phyloP scores from a whole-genome alignment of 805 yeast genomes.

The Lachancea sp. region DNA sequence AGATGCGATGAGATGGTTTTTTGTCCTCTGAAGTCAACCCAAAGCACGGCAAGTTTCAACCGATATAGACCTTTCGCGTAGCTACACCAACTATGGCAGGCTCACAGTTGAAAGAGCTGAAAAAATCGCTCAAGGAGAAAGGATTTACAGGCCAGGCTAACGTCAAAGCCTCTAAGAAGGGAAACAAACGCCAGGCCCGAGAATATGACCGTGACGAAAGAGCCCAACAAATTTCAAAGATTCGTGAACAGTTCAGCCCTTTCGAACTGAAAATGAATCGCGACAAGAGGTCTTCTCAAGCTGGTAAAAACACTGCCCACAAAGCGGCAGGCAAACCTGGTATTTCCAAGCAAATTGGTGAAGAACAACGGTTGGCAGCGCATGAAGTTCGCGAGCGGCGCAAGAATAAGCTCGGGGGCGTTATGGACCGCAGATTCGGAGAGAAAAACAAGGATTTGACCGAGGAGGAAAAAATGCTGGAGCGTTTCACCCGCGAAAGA shows the following conservation, averaged over 20 bases:
- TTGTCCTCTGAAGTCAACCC: no score
- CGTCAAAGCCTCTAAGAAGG: constrained; percentile 44
- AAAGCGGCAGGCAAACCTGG: constrained; percentile 64
- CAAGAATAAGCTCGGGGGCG: constrained; percentile 69
- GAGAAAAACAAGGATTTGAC: constrained; percentile 65
- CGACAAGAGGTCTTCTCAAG: constrained; percentile 42
- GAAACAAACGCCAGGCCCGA: constrained; percentile 45
- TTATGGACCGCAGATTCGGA: constrained; percentile 87
- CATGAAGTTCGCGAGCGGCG: constrained; percentile 58
- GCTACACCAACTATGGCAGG: constrained; percentile 55
- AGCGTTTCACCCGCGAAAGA: constrained; percentile 84
- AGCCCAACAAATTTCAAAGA: constrained; percentile 46
- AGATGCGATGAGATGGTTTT: background rate
- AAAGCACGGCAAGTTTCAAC: no score
- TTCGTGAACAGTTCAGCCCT: constrained; percentile 82
- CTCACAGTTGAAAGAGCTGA: constrained; percentile 78
- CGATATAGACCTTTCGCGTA: background rate
- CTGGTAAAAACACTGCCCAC: constrained; percentile 37
- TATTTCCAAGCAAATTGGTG: constrained; percentile 60
- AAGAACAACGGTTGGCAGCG: constrained; percentile 52
- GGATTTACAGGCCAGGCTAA: constrained; percentile 87
- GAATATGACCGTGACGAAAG: constrained; percentile 69
- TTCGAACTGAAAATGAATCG: constrained; percentile 74
- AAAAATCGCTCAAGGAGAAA: constrained; percentile 65
- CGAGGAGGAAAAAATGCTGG: constrained; percentile 93